Evolutionary conservation across 805 yeast genomes (phyloP).

Genomic region (Lipomyces anomalus): DNA sequence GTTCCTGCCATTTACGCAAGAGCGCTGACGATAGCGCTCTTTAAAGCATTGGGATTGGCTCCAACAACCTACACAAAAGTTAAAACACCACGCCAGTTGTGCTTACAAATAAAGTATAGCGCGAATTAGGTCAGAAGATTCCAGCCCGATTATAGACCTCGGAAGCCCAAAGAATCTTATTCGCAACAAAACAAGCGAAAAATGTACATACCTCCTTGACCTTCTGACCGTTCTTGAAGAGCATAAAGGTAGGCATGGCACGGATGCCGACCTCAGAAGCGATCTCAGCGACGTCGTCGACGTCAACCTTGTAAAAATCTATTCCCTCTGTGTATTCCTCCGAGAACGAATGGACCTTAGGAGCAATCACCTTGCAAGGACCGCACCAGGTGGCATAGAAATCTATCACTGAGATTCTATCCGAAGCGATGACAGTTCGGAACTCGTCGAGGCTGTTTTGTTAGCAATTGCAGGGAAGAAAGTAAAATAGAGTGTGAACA

Average conservation of each 20-base stretch:
- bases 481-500: neutral
- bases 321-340: slow-evolving; percentile 48
- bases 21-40: slow-evolving; percentile 23
- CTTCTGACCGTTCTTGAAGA: slow-evolving; percentile 77
- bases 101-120: neutral
- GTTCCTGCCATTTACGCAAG: slow-evolving; percentile 7
- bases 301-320: slow-evolving; percentile 84
- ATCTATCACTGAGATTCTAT: slow-evolving; percentile 83
- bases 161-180: neutral
- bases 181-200: neutral
- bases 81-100: too few species aligned
- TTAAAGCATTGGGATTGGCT: slow-evolving; percentile 26
- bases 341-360: slow-evolving; percentile 79
- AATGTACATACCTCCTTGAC: slow-evolving; percentile 49
- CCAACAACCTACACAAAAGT: slow-evolving; percentile 26
- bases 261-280: slow-evolving; percentile 65
- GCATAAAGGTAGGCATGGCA: slow-evolving; percentile 64
- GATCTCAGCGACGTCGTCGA: slow-evolving; percentile 69
- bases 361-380: slow-evolving; percentile 97
- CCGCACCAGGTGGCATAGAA: slow-evolving; percentile 99
- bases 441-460: slow-evolving; percentile 48
- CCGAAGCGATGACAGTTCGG: slow-evolving; percentile 53
- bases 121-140: too few species aligned
- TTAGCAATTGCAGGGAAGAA: neutral
- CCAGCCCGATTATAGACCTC: too few species aligned